Evolutionary conservation across 2,329 filamentous ascomycete genomes (phyloP), one percentile per base, ranked within the genome.

Genomic region (Pseudocercospora ulei): DNA sequence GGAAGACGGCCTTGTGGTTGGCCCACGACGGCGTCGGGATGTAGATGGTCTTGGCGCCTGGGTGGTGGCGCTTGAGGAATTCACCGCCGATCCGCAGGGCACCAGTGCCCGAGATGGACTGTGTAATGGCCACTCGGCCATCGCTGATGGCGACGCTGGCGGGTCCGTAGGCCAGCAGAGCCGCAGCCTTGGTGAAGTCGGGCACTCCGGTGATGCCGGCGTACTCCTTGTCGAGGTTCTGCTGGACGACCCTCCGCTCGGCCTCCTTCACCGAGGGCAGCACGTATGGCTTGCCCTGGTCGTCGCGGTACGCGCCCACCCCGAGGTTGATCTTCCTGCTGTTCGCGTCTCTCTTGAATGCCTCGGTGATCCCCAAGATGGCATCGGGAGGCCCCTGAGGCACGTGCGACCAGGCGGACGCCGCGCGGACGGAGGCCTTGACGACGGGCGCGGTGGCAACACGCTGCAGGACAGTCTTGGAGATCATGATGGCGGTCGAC

Each of bases 301-400:
- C 87, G 64, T 96, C 90, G 61, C 90, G 86, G 77, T 98, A 98
- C 60, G 90, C 90, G 59, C 90, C 90, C 53, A 96, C 90, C 82
- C 82, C 90, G 47, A 98, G 72, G 72, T 96, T 96, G 73, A 98
- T 96, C 78, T 96, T 98, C 71, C 94, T 78, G 49, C 77, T 70
- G 66, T 92, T 88, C 58, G 72, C 75, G 65, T 98, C 90, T 66
- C 87, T 87, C 75, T 96, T 98, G 82, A 90, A 98, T 46, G 90
- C 90, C 71, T 98, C 90, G 49, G 90, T 96, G 68, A 98, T 86
- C 64, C 83, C 81, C n/a, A 57, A 44, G 39, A 59, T 87, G 59
- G 82, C 82, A 45, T 76, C 86, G 61, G 88, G 87, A 75, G 88
- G 88, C 50, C 88, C 88, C 68, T 95, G 84, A 53, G 84, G 80